Base-by-base conservation (phyloP, 495 filamentous ascomycete genomes). In the Tuber calosporum region DNA sequence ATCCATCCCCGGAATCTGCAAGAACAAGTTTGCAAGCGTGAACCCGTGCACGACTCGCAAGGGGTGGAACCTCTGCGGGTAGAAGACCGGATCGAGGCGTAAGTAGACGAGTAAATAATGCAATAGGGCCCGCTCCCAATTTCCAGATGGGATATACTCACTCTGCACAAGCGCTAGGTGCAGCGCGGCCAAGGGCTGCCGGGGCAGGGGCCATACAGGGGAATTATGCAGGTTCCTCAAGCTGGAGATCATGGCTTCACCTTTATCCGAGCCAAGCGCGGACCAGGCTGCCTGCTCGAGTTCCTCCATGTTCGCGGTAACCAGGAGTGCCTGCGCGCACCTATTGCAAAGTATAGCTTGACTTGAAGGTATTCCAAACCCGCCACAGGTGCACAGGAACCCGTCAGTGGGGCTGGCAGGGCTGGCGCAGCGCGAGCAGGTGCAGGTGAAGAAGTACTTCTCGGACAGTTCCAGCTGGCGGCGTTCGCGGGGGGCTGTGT, bases 401-500 rank as follows among this genome's bases (percentile, higher is more conserved):
- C 39, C 41, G 15, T 77, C 73, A 7, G 76, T 80, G 30, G 81
- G 76, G 13, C 80, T 84, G 38, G 78, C 73, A 22, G 76, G 39
- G 42, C 67, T 71, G 72, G 17, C 73, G 79, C 88, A 92, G 73
- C 85, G 86, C 11, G 81, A 67, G 81, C 91, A 93, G 45, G 69
- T 72, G 82, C 91, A 93, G 70, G 83, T 82, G 82, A 93, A 92
- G 82, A 88, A 90, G 81, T 90, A 91, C 38, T 86, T 84, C 20
- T 84, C 83, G 42, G 81, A 80, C 1, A 93, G 84, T 71, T 89
- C 84, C 13, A 80, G 77, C 36, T 85, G 86, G 2, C 88, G 86
- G 11, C 82, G 80, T 5, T 80, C 53, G 15, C 82, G 81, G 0
- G 87, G 86, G 42, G 86, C 84, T 0, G 86, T 90, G 30, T 84